These are phyloP conservation scores for Ciborinia camelliae DNA, from an alignment of 2,329 filamentous ascomycete genomes.

Conservation along the genomic window DNA sequence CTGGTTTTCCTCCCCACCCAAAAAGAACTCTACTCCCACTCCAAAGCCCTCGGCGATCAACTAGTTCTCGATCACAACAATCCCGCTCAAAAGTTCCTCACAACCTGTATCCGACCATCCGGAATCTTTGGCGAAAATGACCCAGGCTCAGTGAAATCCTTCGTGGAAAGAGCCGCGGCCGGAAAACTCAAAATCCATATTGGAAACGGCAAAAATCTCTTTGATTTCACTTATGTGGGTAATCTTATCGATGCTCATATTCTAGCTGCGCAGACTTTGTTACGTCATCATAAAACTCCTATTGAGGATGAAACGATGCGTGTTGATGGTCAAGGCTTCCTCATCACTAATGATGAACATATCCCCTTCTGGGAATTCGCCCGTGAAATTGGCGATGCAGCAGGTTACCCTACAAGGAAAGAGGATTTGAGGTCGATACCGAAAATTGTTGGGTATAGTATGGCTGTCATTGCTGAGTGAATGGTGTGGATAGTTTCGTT, in stretches of 20 bases:
- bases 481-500: slow-evolving; percentile 22
- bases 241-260: slow-evolving; percentile 52
- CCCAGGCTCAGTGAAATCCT: slow-evolving; percentile 24
- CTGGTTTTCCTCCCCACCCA: slow-evolving; percentile 22
- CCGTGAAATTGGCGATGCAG: slow-evolving; percentile 17
- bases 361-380: slow-evolving; percentile 25
- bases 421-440: slow-evolving; percentile 21
- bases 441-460: slow-evolving; percentile 8
- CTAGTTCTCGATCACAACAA: slow-evolving; percentile 23
- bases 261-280: slow-evolving; percentile 43
- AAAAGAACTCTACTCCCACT: slow-evolving; percentile 24
- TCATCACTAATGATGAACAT: slow-evolving; percentile 26
- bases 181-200: slow-evolving; percentile 50
- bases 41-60: slow-evolving; percentile 26
- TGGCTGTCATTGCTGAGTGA: slow-evolving; percentile 25
- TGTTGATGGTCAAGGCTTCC: slow-evolving; percentile 24
- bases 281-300: slow-evolving; percentile 37
- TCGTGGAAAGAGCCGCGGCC: slow-evolving; percentile 44
- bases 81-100: slow-evolving; percentile 42
- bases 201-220: slow-evolving; percentile 50
- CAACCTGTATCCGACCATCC: slow-evolving; percentile 47
- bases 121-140: slow-evolving; percentile 50
- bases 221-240: slow-evolving; percentile 49
- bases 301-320: neutral
- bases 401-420: slow-evolving; percentile 14